Percentiles rank a stretch among this genome's conserved stretches.
phyloP scores from a whole-genome alignment of 129 eudicot genomes.

The Kitagawia praeruptora region DNA sequence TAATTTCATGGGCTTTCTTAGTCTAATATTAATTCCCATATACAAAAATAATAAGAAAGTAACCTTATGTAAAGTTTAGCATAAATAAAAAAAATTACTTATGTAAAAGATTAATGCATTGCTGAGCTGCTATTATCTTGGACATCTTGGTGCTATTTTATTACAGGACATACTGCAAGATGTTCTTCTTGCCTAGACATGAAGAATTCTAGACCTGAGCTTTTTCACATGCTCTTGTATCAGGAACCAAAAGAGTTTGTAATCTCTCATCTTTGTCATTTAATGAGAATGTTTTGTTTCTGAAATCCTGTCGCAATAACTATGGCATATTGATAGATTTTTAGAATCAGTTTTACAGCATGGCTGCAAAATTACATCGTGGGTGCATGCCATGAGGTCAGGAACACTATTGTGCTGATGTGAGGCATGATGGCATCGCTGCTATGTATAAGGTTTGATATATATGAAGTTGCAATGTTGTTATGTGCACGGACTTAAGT shows the following conservation, averaged over 20 bases:
- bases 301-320: neutral
- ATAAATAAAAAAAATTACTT: too few relatives aligned
- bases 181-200: neutral
- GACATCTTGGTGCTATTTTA: neutral
- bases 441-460: neutral
- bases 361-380: neutral
- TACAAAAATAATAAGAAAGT: neutral
- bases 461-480: neutral
- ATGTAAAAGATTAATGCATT: neutral
- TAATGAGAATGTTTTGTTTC: neutral
- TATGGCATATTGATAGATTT: neutral
- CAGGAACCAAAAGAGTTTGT: neutral
- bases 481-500: neutral
- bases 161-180: neutral
- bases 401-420: neutral
- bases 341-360: neutral
- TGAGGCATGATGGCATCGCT: neutral
- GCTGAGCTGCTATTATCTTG: neutral
- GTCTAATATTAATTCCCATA: neutral
- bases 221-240: neutral
- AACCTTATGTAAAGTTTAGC: neutral
- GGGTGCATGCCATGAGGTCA: conserved; percentile 1
- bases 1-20: neutral
- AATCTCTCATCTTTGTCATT: neutral
- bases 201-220: neutral